These are phyloP conservation scores for Tetrapisispora namnaoensis DNA, from an alignment of 805 yeast genomes.

Conservation along the genomic window DNA sequence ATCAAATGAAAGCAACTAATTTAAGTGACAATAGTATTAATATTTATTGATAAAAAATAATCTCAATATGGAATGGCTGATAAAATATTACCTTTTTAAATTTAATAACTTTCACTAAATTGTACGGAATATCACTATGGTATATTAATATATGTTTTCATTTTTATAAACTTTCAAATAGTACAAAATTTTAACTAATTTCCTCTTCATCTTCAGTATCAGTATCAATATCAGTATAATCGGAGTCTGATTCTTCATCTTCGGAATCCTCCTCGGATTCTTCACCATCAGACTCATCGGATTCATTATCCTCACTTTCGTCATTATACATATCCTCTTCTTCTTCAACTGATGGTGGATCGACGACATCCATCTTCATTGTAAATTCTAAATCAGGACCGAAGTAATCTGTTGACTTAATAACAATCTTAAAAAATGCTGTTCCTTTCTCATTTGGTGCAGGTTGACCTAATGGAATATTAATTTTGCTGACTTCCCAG, in stretches of 20 bases:
- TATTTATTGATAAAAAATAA: no score
- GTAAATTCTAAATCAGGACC: constrained; percentile 74
- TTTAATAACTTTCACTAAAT: no score
- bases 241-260: constrained; percentile 31
- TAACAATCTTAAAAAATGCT: constrained; percentile 56
- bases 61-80: no score
- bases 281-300: constrained; percentile 41
- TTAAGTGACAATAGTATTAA: no score
- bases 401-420: constrained; percentile 69
- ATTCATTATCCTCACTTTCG: constrained; percentile 50
- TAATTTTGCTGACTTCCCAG: constrained; percentile 56
- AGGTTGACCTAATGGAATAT: constrained; percentile 61
- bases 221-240: constrained; percentile 29
- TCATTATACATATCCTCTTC: constrained; percentile 47
- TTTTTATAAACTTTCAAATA: neutral
- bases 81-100: neutral
- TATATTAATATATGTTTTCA: neutral
- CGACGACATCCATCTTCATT: constrained; percentile 57
- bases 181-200: neutral
- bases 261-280: constrained; percentile 61
- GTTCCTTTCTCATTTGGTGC: constrained; percentile 67
- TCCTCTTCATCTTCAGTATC: constrained; percentile 30
- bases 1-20: no score
- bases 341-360: constrained; percentile 35
- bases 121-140: neutral